phyloP scores from a whole-genome alignment of 2,329 filamentous ascomycete species.

The Ophiosphaerella narmari region DNA sequence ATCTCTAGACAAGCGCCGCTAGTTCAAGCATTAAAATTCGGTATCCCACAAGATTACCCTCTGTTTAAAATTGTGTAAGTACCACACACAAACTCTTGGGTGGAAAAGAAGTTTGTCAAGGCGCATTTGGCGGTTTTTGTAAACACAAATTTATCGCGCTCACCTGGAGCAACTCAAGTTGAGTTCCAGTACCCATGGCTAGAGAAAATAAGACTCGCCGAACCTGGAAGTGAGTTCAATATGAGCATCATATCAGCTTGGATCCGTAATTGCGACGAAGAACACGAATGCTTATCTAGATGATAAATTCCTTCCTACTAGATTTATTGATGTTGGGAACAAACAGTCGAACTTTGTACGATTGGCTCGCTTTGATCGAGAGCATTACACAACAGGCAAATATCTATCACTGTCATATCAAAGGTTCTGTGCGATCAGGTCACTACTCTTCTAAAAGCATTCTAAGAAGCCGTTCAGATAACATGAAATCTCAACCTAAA shows the following conservation, averaged over 20 bases:
- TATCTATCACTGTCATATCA: slow-evolving; percentile 15
- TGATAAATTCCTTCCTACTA: slow-evolving; percentile 6
- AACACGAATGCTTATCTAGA: slow-evolving; percentile 1
- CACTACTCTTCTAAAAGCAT: slow-evolving; percentile 13
- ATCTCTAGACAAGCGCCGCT: no score
- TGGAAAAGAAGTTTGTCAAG: no score
- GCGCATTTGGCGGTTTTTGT: no score
- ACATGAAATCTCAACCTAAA: slow-evolving; percentile 11
- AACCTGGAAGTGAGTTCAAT: background rate
- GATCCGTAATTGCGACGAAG: slow-evolving; percentile 1
- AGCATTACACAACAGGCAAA: background rate
- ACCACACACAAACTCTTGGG: no score
- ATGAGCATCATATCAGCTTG: background rate
- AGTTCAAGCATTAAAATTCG: no score
- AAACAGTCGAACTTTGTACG: background rate
- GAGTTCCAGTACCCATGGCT: no score
- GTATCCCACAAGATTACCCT: no score
- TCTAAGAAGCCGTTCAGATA: slow-evolving; percentile 19
- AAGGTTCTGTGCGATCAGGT: slow-evolving; percentile 1
- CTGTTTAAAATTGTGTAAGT: no score
- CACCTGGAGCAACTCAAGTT: no score
- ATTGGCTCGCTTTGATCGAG: background rate
- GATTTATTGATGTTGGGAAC: slow-evolving; percentile 11
- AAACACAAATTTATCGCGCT: no score
- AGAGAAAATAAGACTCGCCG: background rate